A percentile compares a stretch with the other conserved stretches of the same genome.
Conservation (phyloP, 129 eudicot species). For the Artemisia tridentata region DNA sequence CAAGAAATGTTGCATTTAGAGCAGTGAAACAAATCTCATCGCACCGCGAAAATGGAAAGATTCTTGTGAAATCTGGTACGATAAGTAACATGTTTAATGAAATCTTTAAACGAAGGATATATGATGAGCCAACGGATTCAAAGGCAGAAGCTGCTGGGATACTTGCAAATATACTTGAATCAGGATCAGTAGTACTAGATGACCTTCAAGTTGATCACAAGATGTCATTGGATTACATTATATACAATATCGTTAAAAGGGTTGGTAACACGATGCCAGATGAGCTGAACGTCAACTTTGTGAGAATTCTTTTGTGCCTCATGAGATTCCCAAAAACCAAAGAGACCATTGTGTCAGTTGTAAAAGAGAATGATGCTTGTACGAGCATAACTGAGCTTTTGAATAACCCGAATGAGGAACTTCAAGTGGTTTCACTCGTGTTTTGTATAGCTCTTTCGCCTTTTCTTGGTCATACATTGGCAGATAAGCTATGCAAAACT, state of each 20-base stretch:
- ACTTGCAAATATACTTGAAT: conserved; percentile 69
- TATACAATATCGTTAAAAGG: conserved; percentile 46
- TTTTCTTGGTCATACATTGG: conserved; percentile 55
- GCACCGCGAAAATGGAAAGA: conserved; percentile 40
- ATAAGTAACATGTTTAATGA: conserved; percentile 50
- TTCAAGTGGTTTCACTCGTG: conserved; percentile 41
- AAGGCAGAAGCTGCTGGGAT: conserved; percentile 53
- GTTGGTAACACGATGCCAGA: conserved; percentile 49
- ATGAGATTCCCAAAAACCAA: conserved; percentile 43
- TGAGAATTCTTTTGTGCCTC: conserved; percentile 52
- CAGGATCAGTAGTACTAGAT: conserved; percentile 44
- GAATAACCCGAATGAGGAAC: conserved; percentile 56
- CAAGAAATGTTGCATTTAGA: conserved; percentile 50
- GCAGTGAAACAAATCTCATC: conserved; percentile 64
- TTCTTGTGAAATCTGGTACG: conserved; percentile 54
- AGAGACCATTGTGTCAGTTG: conserved; percentile 39
- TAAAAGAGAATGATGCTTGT: conserved; percentile 57
- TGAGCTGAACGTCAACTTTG: conserved; percentile 54
- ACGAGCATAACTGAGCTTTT: conserved; percentile 46
- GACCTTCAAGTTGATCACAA: conserved; percentile 47
- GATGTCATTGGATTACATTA: conserved; percentile 50
- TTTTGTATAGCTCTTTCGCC: conserved; percentile 47
- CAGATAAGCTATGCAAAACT: conserved; percentile 59
- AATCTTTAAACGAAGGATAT: conserved; percentile 43
- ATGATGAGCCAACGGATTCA: conserved; percentile 46